Base-by-base conservation (phyloP, 305 asterid species). In the Lippia alba region DNA sequence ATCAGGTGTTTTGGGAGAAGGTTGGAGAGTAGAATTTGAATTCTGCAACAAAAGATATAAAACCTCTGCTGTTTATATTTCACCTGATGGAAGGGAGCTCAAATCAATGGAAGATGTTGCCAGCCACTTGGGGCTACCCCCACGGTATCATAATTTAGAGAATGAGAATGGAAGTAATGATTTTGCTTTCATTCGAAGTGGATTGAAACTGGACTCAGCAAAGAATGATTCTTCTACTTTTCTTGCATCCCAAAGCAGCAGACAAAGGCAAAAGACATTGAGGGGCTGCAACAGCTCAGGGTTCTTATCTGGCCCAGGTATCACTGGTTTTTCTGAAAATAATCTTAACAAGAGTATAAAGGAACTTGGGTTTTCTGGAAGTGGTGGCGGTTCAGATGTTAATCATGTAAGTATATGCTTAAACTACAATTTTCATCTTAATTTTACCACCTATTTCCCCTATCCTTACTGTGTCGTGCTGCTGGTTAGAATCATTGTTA, bases 21-120 rank as follows among this genome's bases (percentile, higher is more conserved):
- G 96, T 74, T 95, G 99, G 99, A 79, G 18, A 48, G 96, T 90
- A 67, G 93, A 87, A 70, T 90, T 92, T 59, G 87, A 81, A 56
- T 92, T 83, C 73, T 83, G 87, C 56, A 60, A 79, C 54, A 80
- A 71, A 67, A 77, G 70, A 54, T 73, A 71, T 69, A 85, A 79
- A 67, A 94, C 99, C 46, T 79, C 79, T 64, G 85, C 92, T 71
- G 77, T 84, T 57, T 94, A 88, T 73, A 65, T 82, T 72, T 84
- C 91, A 56, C 98, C 97, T 51, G 91, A 87, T 74, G 97, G 97
- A 19, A 83, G 79, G 61, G 86, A 85, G 79, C 80, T 89, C 81
- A 87, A 82, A 72, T 87, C 97, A 12, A 72, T 74, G 91, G 83
- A 84, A 73, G 96, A 89, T 50, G 99, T 90, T 76, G 98, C 98